phyloP scores from a whole-genome alignment of 192 early-diverging fungal species.

The Chytriomyces sp. region DNA sequence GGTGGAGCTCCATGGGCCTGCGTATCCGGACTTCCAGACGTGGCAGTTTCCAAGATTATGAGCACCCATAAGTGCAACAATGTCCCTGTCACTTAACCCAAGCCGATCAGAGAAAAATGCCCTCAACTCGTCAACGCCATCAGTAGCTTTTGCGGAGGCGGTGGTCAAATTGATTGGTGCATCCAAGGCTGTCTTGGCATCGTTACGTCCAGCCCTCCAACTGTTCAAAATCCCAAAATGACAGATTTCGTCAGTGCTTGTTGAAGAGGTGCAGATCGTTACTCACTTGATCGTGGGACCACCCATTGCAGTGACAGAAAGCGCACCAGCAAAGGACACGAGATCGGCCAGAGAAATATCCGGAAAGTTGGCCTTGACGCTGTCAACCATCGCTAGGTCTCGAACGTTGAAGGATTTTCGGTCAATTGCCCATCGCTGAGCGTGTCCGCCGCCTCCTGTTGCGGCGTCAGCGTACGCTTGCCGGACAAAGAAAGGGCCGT shows the following conservation, averaged over 20 bases:
- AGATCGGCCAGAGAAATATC: conserved; percentile 1
- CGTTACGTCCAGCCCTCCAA: neutral
- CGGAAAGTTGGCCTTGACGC: neutral
- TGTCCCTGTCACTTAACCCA: conserved; percentile 72
- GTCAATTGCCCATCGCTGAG: neutral
- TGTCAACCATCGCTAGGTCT: neutral
- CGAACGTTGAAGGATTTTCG: neutral
- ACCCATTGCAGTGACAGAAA: neutral
- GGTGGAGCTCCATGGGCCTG: conserved; percentile 55
- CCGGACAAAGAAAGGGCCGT: neutral
- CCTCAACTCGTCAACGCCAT: neutral
- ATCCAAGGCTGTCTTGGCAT: neutral
- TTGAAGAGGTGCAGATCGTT: too few relatives aligned
- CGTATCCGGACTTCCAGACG: conserved; percentile 67
- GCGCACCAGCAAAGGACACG: neutral
- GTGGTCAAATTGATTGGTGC: neutral
- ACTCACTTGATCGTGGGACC: neutral
- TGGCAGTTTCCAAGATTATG: conserved; percentile 71
- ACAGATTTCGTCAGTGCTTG: too few relatives aligned
- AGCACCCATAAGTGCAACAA: conserved; percentile 73
- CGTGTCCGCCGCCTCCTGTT: neutral
- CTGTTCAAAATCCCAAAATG: too few relatives aligned
- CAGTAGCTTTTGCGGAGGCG: neutral
- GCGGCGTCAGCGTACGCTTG: neutral
- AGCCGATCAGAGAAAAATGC: neutral